phyloP scores from a whole-genome alignment of 257 asterid genomes.

The Capsicum rhomboideum region DNA sequence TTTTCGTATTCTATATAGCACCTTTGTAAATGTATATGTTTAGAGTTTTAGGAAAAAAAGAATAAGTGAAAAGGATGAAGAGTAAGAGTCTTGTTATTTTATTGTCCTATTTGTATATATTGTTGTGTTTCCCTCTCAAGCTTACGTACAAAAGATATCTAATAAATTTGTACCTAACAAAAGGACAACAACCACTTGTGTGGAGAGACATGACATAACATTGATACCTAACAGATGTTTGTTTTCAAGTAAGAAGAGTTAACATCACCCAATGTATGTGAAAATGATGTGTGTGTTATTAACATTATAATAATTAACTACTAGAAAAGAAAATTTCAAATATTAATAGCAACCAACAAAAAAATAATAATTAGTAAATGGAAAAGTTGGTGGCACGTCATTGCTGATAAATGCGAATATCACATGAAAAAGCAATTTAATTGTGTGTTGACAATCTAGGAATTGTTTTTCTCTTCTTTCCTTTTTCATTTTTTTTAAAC shows the following conservation, averaged over 20 bases:
- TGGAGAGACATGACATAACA: background rate
- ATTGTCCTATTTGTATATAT: background rate
- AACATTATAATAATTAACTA: background rate
- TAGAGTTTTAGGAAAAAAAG: background rate
- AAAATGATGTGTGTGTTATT: background rate
- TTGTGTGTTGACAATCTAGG: background rate
- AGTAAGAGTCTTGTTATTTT: background rate
- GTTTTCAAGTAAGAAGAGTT: background rate
- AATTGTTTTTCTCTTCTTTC: background rate
- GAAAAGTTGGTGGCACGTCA: background rate
- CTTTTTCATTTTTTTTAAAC: background rate
- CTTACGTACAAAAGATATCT: background rate
- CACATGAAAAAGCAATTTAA: background rate
- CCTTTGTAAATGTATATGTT: background rate
- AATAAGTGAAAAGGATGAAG: background rate
- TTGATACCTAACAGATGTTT: background rate
- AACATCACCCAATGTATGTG: background rate
- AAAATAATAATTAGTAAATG: no score
- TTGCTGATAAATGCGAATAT: background rate
- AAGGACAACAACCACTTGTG: slow-evolving; percentile 1
- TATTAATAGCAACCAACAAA: background rate
- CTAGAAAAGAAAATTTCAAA: background rate
- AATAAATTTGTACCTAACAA: background rate
- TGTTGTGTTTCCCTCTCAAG: background rate
- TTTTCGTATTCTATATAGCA: background rate